Percentiles rank a stretch among this genome's conserved stretches.
Evolutionary conservation across 202 grass and related monocot genomes (phyloP).

Genomic region (Carex arenaria): DNA sequence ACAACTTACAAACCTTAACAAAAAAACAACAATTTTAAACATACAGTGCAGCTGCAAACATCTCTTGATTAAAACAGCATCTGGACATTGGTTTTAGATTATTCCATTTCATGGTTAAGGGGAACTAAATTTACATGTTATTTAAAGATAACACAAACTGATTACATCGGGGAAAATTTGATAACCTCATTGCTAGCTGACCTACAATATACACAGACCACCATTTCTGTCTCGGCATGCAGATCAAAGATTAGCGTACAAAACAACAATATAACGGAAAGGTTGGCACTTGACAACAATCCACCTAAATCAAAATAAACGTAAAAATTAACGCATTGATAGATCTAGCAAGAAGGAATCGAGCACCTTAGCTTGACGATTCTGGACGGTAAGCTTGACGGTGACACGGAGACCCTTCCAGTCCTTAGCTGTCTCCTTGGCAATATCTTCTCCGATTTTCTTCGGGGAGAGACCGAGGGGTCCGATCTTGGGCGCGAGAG

Average conservation of each 20-base stretch:
- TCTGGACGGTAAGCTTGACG: conserved; percentile 94
- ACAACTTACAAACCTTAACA: not conserved
- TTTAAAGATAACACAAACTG: not conserved
- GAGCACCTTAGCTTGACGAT: conserved; percentile 81
- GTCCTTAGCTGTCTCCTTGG: conserved; percentile 93
- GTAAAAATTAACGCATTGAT: not conserved
- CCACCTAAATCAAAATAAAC: not conserved
- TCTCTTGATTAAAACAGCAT: not conserved
- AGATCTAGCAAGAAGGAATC: not conserved
- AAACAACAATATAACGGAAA: not conserved
- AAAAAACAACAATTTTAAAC: not conserved
- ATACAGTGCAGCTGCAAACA: not conserved
- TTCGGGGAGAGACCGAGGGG: conserved; percentile 90
- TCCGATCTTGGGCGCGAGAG: conserved; percentile 80
- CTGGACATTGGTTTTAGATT: not conserved
- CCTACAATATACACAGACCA: not conserved
- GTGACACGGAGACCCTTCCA: conserved; percentile 96
- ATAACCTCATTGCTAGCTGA: not conserved
- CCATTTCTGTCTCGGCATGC: not conserved
- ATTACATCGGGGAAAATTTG: not conserved
- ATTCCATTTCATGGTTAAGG: not conserved
- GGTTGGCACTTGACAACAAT: not conserved
- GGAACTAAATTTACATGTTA: not conserved
- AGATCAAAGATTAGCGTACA: not conserved
- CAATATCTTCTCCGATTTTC: conserved; percentile 94